Percentiles rank a stretch among this genome's conserved stretches.
These are phyloP conservation scores for Penicillium salamii DNA, from an alignment of 495 filamentous ascomycete genomes.

Conservation along the genomic window DNA sequence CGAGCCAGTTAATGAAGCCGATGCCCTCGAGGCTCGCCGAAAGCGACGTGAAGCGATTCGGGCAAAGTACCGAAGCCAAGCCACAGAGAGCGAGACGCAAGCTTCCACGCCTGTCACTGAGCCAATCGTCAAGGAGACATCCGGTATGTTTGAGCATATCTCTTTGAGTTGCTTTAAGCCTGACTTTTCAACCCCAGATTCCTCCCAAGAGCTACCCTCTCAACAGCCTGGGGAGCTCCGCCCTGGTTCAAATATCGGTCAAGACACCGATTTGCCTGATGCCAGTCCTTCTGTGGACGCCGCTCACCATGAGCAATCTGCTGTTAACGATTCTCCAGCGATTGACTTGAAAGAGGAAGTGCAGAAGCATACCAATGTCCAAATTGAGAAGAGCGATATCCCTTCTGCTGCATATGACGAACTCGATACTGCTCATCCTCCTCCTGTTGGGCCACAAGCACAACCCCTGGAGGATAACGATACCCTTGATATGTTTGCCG, in stretches of 20 bases:
- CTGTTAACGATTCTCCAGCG: conserved; percentile 94
- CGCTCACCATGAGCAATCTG: conserved; percentile 75
- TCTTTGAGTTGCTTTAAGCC: no score
- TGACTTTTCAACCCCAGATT: conserved; percentile 3
- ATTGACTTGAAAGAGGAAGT: conserved; percentile 89
- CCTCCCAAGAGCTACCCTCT: conserved; percentile 40
- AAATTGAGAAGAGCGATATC: conserved; percentile 54
- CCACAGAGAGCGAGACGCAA: conserved; percentile 54
- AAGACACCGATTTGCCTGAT: conserved; percentile 67
- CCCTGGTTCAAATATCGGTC: conserved; percentile 51
- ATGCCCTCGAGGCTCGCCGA: conserved; percentile 80
- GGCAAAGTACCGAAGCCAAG: conserved; percentile 72
- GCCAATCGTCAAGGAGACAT: conserved; percentile 22
- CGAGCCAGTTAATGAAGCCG: conserved; percentile 68
- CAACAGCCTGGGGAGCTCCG: conserved; percentile 49
- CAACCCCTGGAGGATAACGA: conserved; percentile 38
- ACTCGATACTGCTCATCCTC: conserved; percentile 53
- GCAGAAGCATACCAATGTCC: conserved; percentile 59
- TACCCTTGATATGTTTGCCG: conserved; percentile 95
- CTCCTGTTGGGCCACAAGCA: conserved; percentile 41
- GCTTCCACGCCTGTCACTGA: conserved; percentile 53
- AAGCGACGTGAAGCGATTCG: conserved; percentile 85
- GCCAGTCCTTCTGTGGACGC: conserved; percentile 47
- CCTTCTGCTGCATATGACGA: conserved; percentile 62
- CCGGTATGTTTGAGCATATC: conserved; percentile 19